Percentiles rank a stretch among this genome's conserved stretches.
phyloP scores from a whole-genome alignment of 495 filamentous ascomycete genomes.

The Daldinia loculata region DNA sequence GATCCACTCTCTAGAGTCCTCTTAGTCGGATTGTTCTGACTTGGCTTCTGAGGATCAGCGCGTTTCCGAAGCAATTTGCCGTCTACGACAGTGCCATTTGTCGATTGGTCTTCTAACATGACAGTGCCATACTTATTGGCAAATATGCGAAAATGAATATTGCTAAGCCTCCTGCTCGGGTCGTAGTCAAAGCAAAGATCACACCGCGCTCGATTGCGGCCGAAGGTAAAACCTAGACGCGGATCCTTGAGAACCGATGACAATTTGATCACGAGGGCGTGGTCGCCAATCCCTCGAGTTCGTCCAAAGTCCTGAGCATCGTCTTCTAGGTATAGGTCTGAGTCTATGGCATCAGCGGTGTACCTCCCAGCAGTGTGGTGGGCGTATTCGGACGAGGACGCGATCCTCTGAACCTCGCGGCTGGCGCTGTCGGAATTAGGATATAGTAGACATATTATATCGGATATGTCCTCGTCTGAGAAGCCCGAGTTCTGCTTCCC shows the following conservation, averaged over 20 bases:
- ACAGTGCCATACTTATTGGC: slow-evolving; percentile 78
- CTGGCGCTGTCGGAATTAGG: slow-evolving; percentile 78
- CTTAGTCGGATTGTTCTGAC: slow-evolving; percentile 39
- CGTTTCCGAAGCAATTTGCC: slow-evolving; percentile 62
- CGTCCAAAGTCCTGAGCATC: slow-evolving; percentile 55
- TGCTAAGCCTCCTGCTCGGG: slow-evolving; percentile 74
- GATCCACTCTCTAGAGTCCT: slow-evolving; percentile 77
- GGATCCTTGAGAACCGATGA: slow-evolving; percentile 74
- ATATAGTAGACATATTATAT: slow-evolving; percentile 89
- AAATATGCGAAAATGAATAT: slow-evolving; percentile 90
- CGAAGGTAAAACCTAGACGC: slow-evolving; percentile 79
- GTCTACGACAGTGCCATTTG: slow-evolving; percentile 92
- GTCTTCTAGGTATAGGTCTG: slow-evolving; percentile 55
- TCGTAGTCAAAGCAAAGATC: slow-evolving; percentile 75
- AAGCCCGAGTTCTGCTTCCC: slow-evolving; percentile 81
- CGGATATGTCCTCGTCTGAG: slow-evolving; percentile 79
- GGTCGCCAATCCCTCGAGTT: slow-evolving; percentile 59
- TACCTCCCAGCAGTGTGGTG: slow-evolving; percentile 50
- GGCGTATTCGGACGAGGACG: slow-evolving; percentile 47
- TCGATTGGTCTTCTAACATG: slow-evolving; percentile 92
- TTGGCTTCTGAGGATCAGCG: slow-evolving; percentile 44
- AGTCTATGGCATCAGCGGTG: slow-evolving; percentile 58
- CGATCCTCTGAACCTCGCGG: slow-evolving; percentile 67
- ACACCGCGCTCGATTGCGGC: slow-evolving; percentile 72
- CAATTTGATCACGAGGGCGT: slow-evolving; percentile 81